A percentile compares a stretch with the other conserved stretches of the same genome.
phyloP scores from a whole-genome alignment of 2,329 filamentous ascomycete genomes.

The Pyrenophora graminea region DNA sequence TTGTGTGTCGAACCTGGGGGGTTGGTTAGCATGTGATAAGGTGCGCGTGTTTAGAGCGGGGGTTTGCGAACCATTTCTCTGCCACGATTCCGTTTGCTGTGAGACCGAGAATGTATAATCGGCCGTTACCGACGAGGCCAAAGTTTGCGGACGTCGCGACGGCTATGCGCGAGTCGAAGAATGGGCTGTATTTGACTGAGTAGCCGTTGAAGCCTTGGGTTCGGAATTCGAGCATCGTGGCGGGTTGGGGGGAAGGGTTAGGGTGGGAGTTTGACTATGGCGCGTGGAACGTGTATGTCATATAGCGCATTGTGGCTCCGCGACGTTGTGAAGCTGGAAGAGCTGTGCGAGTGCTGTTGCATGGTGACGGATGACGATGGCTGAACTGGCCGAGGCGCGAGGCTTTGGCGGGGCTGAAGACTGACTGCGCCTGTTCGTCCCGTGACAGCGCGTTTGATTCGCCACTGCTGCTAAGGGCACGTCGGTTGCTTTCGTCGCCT shows the following conservation, averaged over 20 bases:
- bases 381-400: constrained; percentile 29
- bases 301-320: constrained; percentile 22
- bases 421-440: constrained; percentile 2
- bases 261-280: constrained; percentile 9
- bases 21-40: constrained; percentile 14
- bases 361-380: constrained; percentile 25
- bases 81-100: constrained; percentile 82
- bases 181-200: constrained; percentile 96
- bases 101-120: constrained; percentile 81
- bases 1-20: constrained; percentile 84
- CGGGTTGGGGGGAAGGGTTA: background rate
- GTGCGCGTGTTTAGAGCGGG: background rate
- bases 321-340: constrained; percentile 7
- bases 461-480: background rate
- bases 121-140: constrained; percentile 93
- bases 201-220: constrained; percentile 95
- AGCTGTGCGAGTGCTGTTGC: constrained; percentile 21
- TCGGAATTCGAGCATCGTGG: constrained; percentile 85
- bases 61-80: constrained; percentile 69
- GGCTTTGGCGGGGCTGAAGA: constrained; percentile 21
- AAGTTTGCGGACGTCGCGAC: constrained; percentile 93
- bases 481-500: too few relatives aligned
- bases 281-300: constrained; percentile 10
- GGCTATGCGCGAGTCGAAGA: constrained; percentile 92
- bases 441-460: constrained; percentile 22